Base-by-base conservation (phyloP, 352 stramenopile species). In the Phytophthora parvispora region DNA sequence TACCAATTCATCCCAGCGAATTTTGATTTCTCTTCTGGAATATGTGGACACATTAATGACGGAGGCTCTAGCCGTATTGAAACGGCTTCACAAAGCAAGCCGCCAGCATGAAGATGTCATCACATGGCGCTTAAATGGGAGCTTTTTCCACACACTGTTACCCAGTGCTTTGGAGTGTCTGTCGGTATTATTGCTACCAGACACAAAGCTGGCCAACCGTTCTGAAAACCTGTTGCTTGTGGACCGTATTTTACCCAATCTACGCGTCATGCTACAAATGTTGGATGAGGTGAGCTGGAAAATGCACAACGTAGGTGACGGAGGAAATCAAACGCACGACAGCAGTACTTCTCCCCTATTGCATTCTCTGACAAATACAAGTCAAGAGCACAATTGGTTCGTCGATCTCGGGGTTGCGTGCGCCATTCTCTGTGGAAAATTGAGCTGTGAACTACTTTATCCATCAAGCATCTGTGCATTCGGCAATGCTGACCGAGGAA, bases 281-380 rank as follows among this genome's bases (percentile, higher is more conserved):
- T 53, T 90, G 10, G 82, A 89, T 54, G 82, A 90, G 78, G 68
- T 90, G 27, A 85, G 78, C 45, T 90, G 81, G 77, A 89, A 89
- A 52, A 80, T 82, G 66, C 69, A 77, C 12, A 74, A 27, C 42
- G 48, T 38, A 40, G n/a, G 13, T 31, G 71, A 73, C 58, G 29
- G 28, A 5, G 64, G 62, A 20, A 86, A 89, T 36, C 80, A 86
- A 69, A 45, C 31, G 1, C 42, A 60, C 0, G 51, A 84, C n/a
- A 64, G 75, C 1, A 38, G 16, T 31, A 15, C 12, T 42, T 6
- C 28, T 22, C 28, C 24, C 12, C 16, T 2, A 29, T 25, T 25
- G 16, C 38, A 36, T 31, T 51, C 62, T 4, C 2, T 47, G 7
- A 25, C 15, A 6, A 38, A 28, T 43, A 40, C 28, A n/a, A 20